Conservation (phyloP, 2,329 filamentous ascomycete genomes). For the Fusarium scirpi region DNA sequence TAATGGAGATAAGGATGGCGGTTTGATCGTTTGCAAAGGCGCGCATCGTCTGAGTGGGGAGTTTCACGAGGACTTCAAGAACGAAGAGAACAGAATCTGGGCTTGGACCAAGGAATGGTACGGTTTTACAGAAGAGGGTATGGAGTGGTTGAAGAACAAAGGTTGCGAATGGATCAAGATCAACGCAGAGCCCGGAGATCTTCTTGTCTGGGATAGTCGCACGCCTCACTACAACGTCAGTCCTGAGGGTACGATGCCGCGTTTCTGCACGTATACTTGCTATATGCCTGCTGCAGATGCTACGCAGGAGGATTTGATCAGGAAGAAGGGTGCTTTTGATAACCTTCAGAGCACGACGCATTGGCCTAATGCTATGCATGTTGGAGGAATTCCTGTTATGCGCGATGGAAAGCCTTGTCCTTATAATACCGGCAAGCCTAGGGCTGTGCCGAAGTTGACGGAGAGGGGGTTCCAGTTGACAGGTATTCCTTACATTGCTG, state of each 20-base stretch:
- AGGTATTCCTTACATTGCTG: slow-evolving; percentile 9
- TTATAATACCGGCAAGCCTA: slow-evolving; percentile 9
- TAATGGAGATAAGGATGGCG: slow-evolving; percentile 6
- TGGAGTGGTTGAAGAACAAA: slow-evolving; percentile 24
- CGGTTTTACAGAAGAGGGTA: neutral
- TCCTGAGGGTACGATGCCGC: neutral
- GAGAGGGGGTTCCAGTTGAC: slow-evolving; percentile 1
- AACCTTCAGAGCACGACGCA: slow-evolving; percentile 3
- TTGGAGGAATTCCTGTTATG: slow-evolving; percentile 14
- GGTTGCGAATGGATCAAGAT: slow-evolving; percentile 20
- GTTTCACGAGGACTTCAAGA: slow-evolving; percentile 7
- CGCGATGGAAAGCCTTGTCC: slow-evolving; percentile 17
- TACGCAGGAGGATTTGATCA: slow-evolving; percentile 5
- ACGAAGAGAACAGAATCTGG: slow-evolving; percentile 13
- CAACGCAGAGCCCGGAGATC: slow-evolving; percentile 1
- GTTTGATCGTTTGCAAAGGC: slow-evolving; percentile 11
- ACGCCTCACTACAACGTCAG: slow-evolving; percentile 25
- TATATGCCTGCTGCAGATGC: slow-evolving; percentile 22
- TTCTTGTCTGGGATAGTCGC: slow-evolving; percentile 17
- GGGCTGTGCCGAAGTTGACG: neutral
- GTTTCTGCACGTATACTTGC: slow-evolving; percentile 17
- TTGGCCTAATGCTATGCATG: slow-evolving; percentile 26
- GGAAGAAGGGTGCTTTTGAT: slow-evolving; percentile 23
- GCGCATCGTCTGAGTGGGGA: neutral
- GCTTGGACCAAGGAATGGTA: slow-evolving; percentile 23